Base-by-base conservation (phyloP, 257 asterid genomes). In the Solanum lycopersicoides region DNA sequence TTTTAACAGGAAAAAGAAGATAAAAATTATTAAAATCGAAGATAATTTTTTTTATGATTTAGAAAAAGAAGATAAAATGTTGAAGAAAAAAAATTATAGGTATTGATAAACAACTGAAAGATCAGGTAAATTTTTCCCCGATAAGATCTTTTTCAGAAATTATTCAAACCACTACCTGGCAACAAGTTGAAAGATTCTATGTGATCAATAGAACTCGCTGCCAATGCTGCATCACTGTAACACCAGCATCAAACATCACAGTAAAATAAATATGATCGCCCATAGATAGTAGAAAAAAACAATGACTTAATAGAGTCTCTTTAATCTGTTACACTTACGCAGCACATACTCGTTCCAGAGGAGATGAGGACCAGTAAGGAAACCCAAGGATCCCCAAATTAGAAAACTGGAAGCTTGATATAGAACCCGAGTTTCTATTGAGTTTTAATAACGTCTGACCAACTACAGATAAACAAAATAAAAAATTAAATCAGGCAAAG, bases 361-460 rank as follows among this genome's bases (percentile, higher is more conserved):
- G 91, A 86, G 87, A 90, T 77, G 93, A 76, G 30, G 93, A 89
- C 99, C 98, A 96, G 89, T 93, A 94, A 84, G 99, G 98, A 89
- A 96, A 93, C 86, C 99, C 99, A 89, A 96, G 94, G 90, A 87
- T 68, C 53, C 93, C 95, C 79, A 96, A 96, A 89, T 95, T 95
- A 69, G 98, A 94, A 83, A 94, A 92, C 37, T 82, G 93, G 84
- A 94, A 92, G 92, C 90, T 89, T 83, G 94, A 88, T 76, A 91
- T 86, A 66, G 90, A 87, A 69, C 93, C 97, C 83, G 95, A 92
- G 89, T 86, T 93, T 72, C 86, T 71, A 86, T 91, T 79, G 86
- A 94, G 89, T 92, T 93, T 94, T 83, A 91, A 91, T 56, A 94
- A 93, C 89, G 85, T 90, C 96, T 94, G 95, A 88, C 95, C 93